A percentile compares a stretch with the other conserved stretches of the same genome.
Evolutionary conservation across 106 monocot species (phyloP).

Genomic region (Ottelia alismoides): DNA sequence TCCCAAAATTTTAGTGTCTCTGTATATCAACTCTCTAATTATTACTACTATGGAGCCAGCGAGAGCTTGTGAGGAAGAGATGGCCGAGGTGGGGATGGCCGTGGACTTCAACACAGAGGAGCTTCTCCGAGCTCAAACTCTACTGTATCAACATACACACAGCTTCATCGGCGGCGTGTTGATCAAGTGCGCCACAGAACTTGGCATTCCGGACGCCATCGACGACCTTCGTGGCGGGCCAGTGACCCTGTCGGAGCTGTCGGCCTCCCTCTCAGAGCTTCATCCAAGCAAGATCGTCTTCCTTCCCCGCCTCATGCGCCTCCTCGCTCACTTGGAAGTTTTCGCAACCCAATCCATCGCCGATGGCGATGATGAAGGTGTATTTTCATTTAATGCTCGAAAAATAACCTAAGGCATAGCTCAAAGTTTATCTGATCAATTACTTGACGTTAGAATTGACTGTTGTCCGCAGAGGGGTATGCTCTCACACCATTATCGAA

Average conservation of each 20-base stretch:
- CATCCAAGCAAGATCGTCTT: not conserved
- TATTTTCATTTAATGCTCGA: too few species aligned
- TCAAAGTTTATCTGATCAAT: too few species aligned
- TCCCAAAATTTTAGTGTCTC: too few species aligned
- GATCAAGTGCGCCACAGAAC: not conserved
- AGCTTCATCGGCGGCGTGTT: not conserved
- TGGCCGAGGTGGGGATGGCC: conserved; percentile 2
- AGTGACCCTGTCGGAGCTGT: not conserved
- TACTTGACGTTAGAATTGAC: too few species aligned
- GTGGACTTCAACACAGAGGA: conserved; percentile 14
- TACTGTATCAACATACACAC: not conserved
- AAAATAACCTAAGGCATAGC: too few species aligned
- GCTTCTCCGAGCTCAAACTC: conserved; percentile 1
- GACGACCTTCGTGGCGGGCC: not conserved
- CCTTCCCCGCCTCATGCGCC: conserved; percentile 4
- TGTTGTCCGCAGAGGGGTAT: not conserved
- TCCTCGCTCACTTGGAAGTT: not conserved
- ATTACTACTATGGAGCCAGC: too few species aligned
- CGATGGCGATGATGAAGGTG: not conserved
- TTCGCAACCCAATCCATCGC: not conserved
- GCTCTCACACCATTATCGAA: not conserved
- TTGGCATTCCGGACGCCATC: not conserved
- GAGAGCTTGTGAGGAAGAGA: too few species aligned
- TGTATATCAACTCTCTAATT: too few species aligned
- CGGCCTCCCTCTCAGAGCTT: not conserved